A percentile compares a stretch with the other conserved stretches of the same genome.
Conservation (phyloP, 176 grass and related monocot species). For the Rhynchospora tenuis region DNA sequence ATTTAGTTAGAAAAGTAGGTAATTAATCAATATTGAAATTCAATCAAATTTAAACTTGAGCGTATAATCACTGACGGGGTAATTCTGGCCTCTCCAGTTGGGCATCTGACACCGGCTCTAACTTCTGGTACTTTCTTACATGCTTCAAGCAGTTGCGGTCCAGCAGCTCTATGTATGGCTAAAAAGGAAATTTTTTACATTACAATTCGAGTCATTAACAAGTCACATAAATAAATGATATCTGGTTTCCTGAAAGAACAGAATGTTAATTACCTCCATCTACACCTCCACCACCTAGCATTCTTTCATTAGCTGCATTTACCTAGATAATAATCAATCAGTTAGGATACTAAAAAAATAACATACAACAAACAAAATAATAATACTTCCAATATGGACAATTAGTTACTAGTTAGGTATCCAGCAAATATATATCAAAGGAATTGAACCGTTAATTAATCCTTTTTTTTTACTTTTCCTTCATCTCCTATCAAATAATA, state of each 20-base stretch:
- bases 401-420: neutral
- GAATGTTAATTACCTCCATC: conserved; percentile 60
- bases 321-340: conserved; percentile 39
- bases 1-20: neutral
- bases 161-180: conserved; percentile 86
- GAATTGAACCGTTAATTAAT: neutral
- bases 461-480: neutral
- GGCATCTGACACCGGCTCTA: conserved; percentile 59
- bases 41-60: neutral
- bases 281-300: conserved; percentile 85
- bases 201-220: neutral
- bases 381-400: neutral
- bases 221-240: neutral
- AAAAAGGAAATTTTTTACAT: neutral
- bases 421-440: neutral
- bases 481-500: neutral
- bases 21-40: neutral
- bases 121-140: conserved; percentile 70
- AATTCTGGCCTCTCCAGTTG: conserved; percentile 85
- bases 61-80: conserved; percentile 56
- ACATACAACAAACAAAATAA: neutral
- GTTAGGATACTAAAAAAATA: neutral
- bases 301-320: conserved; percentile 81
- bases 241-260: neutral
- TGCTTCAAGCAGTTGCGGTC: conserved; percentile 64